These are phyloP conservation scores for Phytomonas francai DNA, from an alignment of 208 protist species.

Conservation along the genomic window DNA sequence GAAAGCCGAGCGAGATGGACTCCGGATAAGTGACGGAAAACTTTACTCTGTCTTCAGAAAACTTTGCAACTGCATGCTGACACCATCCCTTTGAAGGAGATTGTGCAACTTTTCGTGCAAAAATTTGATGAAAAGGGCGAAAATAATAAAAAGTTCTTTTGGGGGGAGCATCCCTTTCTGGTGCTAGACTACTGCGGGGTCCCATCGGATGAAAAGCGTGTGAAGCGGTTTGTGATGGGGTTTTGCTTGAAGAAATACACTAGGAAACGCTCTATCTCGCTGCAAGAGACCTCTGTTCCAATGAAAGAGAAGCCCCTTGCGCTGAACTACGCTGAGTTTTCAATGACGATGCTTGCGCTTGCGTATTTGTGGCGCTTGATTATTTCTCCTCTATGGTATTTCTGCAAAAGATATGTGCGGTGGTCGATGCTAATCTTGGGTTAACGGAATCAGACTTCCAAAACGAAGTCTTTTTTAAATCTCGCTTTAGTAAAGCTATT, in stretches of 20 bases:
- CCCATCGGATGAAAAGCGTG: slow-evolving; percentile 29
- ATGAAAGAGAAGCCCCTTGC: slow-evolving; percentile 1
- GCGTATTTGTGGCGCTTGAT: slow-evolving; percentile 33
- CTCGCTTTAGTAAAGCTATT: not conserved
- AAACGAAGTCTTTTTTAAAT: not conserved
- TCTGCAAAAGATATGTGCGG: not conserved
- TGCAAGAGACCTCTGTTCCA: not conserved
- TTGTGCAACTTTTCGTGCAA: slow-evolving; percentile 37
- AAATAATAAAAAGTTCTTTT: not conserved
- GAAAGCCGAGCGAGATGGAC: not conserved
- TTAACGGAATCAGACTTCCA: not conserved
- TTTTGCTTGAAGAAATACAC: slow-evolving; percentile 39
- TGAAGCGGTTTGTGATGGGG: slow-evolving; percentile 51
- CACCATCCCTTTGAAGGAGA: slow-evolving; percentile 14
- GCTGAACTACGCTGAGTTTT: slow-evolving; percentile 82
- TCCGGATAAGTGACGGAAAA: not conserved
- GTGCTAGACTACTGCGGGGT: slow-evolving; percentile 73
- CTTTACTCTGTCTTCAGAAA: not conserved
- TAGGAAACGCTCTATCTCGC: not conserved
- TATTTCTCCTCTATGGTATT: slow-evolving; percentile 1
- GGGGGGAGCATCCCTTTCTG: slow-evolving; percentile 40
- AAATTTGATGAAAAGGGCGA: slow-evolving; percentile 19
- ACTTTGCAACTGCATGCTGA: not conserved
- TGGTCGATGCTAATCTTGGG: not conserved
- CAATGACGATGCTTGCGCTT: slow-evolving; percentile 78